These are phyloP conservation scores for Xylaria arbuscula DNA, from an alignment of 2,329 filamentous ascomycete species.

Conservation along the genomic window DNA sequence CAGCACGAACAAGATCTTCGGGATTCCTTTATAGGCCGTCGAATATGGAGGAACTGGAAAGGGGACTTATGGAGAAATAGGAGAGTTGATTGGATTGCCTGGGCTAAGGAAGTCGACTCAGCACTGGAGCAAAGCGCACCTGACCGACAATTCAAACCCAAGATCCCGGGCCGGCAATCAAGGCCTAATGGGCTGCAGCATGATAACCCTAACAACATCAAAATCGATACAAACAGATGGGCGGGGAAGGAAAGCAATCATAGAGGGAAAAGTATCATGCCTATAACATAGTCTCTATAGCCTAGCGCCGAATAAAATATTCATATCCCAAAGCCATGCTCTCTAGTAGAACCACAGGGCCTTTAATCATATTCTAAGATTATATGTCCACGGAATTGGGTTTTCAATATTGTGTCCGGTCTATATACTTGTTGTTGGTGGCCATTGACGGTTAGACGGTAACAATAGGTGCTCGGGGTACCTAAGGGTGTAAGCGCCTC, in stretches of 20 bases:
- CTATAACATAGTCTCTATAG: constrained; percentile 20
- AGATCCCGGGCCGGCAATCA: constrained; percentile 20
- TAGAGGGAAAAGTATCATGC: constrained; percentile 18
- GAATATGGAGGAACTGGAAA: constrained; percentile 68
- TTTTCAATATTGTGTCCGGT: too few relatives aligned
- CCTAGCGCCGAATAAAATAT: constrained; percentile 1
- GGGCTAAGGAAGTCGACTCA: constrained; percentile 64
- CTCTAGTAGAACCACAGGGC: too few relatives aligned
- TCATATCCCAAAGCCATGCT: neutral
- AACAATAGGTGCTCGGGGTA: neutral
- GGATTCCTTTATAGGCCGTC: constrained; percentile 65
- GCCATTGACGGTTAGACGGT: neutral
- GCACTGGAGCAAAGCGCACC: constrained; percentile 32
- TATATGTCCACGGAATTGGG: neutral
- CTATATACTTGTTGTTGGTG: neutral
- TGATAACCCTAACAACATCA: constrained; percentile 35
- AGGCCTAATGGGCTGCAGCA: constrained; percentile 22
- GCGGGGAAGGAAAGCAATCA: constrained; percentile 25
- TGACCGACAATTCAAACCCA: constrained; percentile 33
- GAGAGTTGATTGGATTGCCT: constrained; percentile 65
- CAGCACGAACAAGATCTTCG: constrained; percentile 62
- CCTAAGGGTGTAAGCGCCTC: neutral
- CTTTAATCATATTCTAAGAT: neutral
- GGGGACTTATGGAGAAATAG: constrained; percentile 68
- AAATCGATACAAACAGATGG: constrained; percentile 21